phyloP scores from a whole-genome alignment of 179 eudicot species.

The Carnegiea gigantea region DNA sequence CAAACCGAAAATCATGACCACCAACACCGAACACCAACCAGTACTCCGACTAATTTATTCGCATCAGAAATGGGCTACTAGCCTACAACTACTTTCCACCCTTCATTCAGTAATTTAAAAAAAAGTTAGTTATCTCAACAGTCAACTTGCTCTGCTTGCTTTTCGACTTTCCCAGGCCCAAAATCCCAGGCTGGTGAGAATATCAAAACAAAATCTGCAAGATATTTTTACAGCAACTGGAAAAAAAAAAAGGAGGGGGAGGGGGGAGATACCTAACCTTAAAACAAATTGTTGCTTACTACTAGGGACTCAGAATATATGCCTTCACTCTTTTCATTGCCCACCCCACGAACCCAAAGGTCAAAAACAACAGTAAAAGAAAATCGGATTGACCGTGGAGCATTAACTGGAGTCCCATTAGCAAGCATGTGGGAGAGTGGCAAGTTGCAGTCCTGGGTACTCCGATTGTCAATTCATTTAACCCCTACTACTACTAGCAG shows the following conservation, averaged over 20 bases:
- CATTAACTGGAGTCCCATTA: background rate
- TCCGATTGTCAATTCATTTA: constrained; percentile 5
- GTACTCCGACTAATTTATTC: background rate
- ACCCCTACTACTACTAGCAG: background rate
- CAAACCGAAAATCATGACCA: background rate
- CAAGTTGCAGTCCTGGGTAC: background rate
- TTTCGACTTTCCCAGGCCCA: background rate
- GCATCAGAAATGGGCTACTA: background rate
- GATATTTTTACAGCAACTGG: background rate
- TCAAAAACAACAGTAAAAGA: background rate
- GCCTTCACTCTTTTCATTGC: background rate
- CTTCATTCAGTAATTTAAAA: background rate
- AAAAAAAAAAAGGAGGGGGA: background rate
- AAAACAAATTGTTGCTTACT: constrained; percentile 8
- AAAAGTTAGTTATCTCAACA: background rate
- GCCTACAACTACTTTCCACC: background rate
- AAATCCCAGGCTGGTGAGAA: background rate
- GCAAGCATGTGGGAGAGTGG: background rate
- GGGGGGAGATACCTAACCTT: constrained; percentile 14
- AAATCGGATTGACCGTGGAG: background rate
- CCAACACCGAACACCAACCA: too few species aligned
- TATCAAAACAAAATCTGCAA: background rate
- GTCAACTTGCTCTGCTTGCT: constrained; percentile 6
- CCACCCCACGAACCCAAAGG: background rate
- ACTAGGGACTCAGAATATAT: background rate